Percentiles rank a stretch among this genome's conserved stretches.
phyloP scores from a whole-genome alignment of 345 rosid genomes.

The Mangifera indica region DNA sequence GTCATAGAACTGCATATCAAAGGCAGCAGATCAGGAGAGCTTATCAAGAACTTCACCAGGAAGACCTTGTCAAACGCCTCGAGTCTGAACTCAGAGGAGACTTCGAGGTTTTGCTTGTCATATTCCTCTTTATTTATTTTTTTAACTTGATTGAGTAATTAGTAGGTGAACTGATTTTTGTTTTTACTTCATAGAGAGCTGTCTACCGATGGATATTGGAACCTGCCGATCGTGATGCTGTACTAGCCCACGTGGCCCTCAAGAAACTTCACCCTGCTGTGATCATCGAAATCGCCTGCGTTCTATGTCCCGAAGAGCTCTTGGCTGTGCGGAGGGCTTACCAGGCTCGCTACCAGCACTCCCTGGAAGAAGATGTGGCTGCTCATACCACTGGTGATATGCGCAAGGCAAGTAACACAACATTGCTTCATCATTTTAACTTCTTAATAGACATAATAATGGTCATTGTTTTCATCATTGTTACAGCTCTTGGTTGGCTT shows the following conservation, averaged over 20 bases:
- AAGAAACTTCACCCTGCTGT: conserved; percentile 38
- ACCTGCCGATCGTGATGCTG: conserved; percentile 63
- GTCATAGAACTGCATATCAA: conserved; percentile 53
- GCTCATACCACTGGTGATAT: conserved; percentile 53
- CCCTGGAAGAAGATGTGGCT: conserved; percentile 73
- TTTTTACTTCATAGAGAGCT: conserved; percentile 48
- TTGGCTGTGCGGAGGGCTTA: conserved; percentile 55
- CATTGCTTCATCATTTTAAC: background rate
- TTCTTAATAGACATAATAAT: no score
- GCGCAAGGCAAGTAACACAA: conserved; percentile 40
- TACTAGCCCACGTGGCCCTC: conserved; percentile 49
- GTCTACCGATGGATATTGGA: conserved; percentile 57
- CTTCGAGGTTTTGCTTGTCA: conserved; percentile 31
- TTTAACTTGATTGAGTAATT: background rate
- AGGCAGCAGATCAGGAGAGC: conserved; percentile 52
- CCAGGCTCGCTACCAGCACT: conserved; percentile 56
- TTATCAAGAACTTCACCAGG: conserved; percentile 40
- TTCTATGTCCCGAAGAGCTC: conserved; percentile 60
- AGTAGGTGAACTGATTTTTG: no score
- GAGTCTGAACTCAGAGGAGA: conserved; percentile 63
- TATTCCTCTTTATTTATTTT: background rate
- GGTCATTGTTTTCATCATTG: no score
- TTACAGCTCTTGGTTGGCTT: conserved; percentile 56
- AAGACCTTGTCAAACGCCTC: conserved; percentile 58
- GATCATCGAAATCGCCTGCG: conserved; percentile 52